These are phyloP conservation scores for Komagataella mondaviorum DNA, from an alignment of 805 yeast genomes.

Conservation along the genomic window DNA sequence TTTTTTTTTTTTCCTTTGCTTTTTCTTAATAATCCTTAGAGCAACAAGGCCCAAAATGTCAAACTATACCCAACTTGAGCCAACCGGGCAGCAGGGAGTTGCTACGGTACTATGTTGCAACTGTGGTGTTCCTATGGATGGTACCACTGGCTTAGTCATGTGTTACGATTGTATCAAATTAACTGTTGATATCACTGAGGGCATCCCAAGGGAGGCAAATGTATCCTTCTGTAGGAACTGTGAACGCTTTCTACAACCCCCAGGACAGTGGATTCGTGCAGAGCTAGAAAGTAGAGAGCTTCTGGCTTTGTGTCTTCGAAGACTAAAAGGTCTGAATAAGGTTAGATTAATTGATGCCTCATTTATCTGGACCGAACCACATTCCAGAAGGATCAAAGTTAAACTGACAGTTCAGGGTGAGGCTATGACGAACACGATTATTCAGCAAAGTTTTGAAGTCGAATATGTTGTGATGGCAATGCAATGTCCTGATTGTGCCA, in stretches of 20 bases:
- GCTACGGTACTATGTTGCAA: constrained; percentile 94
- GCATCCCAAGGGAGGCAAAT: constrained; percentile 88
- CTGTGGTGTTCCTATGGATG: constrained; percentile 98
- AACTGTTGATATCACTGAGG: constrained; percentile 87
- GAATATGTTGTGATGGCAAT: constrained; percentile 87
- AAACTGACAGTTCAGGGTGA: constrained; percentile 95
- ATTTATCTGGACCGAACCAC: constrained; percentile 98
- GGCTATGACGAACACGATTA: constrained; percentile 80
- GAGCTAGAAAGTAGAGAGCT: constrained; percentile 87
- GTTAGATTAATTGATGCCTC: constrained; percentile 87
- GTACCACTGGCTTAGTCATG: constrained; percentile 85
- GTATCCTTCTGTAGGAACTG: constrained; percentile 93
- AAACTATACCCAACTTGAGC: constrained; percentile 2
- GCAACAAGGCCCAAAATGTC: constrained; percentile 1
- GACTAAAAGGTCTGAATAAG: constrained; percentile 76
- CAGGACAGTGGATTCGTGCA: constrained; percentile 84
- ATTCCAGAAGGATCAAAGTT: constrained; percentile 85
- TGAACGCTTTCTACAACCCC: constrained; percentile 92
- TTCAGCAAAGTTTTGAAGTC: constrained; percentile 90
- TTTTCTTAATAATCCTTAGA: neutral
- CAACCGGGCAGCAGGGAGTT: neutral
- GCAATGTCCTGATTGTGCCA: constrained; percentile 99
- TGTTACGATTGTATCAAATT: constrained; percentile 95
- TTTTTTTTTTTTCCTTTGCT: neutral
- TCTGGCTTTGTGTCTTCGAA: constrained; percentile 77